Evolutionary conservation across 371 early-diverging fungal species (phyloP), one percentile per base, ranked within the genome.

Genomic region (Mortierella sp.): DNA sequence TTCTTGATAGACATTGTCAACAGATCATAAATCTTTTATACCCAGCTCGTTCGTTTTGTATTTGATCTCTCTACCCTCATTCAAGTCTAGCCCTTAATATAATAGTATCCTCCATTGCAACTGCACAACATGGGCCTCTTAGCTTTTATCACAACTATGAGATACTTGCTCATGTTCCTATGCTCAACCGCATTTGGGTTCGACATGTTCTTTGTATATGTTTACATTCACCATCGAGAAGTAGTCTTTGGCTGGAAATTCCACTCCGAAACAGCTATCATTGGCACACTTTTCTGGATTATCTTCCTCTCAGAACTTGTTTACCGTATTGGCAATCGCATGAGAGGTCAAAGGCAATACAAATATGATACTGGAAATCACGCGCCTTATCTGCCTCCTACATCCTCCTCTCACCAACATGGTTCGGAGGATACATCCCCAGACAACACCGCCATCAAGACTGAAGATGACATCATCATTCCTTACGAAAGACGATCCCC

Each of bases 181-280:
- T 49, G 53, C 13, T 40, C 28, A 4, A 66, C 35, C 26, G 32
- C 62, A 32, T 69, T 78, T 23, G 64, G 66, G 8, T n/a, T 73
- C 26, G 60, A 72, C 63, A 66, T 69, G 53, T 78, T 59, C 49
- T 65, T 78, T 13, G 42, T 78, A 43, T 32, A 61, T 15, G 15
- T 78, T 37, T 63, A 58, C 29, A 23, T 22, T 28, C 29, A 56
- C 32, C 19, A 72, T 29, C 23, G n/a, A 6, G 22, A 54, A 26
- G 58, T 78, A 13, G 68, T 69, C 32, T 53, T 78, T 32, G 28
- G 42, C 22, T 78, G 73, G 73, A 49, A 42, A 12, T 73, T 66
- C 49, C 49, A 60, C 35, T 17, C 56, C 13, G 53, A 69, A n/a
- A 62, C 63, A 0, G 1, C 49, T 5, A n/a, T 72, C 3, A 28